Base-by-base conservation (phyloP, 768 basidiomycete species). In the Leccinum disarticulatum region DNA sequence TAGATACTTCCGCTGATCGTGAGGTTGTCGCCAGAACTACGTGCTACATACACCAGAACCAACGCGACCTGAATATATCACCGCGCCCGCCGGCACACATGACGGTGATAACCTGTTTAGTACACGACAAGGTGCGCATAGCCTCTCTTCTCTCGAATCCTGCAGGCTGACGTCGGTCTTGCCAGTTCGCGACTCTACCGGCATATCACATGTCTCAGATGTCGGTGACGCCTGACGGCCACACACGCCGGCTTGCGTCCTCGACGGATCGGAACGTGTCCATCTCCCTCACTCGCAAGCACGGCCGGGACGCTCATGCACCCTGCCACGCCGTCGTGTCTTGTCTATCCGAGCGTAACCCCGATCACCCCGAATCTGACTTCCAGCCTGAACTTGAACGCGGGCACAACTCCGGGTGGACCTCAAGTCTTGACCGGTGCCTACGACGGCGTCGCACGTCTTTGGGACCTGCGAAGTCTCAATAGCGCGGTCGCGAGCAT, bases 401-500 rank as follows among this genome's bases (percentile, higher is more conserved):
- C 8, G 27, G 3, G 31, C 2, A 41, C 33, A 30, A 27, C 1
- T 1, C 2, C 28, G 15, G 36, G 31, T 3, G 62, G 70, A 19
- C 70, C 86, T 31, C 88, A 89, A 66, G 76, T 90, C 10, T 75
- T 87, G 19, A 90, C 83, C 0, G 92, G 90, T 5, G 82, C 86
- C 0, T 91, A 93, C 68, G 91, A 94, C 58, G 90, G 91, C 11
- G 74, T 86, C 3, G 88, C 87, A 0, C 78, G 90, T 5, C 68
- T 93, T 3, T 94, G 90, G 90, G 91, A 94, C 68, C 68, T 91
- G 27, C 80, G 90, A 4, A 92, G 87, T 64, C 78, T 80, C 15
- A 85, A 86, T 64, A 77, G 79, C 14, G 83, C 88, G 1, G 77
- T 93, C 49, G 79, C 87, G 22, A 84, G 77, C 59, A 87, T 92